Percentiles rank a stretch among this genome's conserved stretches.
Conservation (phyloP, 495 filamentous ascomycete genomes). For the Talaromyces ruber region DNA sequence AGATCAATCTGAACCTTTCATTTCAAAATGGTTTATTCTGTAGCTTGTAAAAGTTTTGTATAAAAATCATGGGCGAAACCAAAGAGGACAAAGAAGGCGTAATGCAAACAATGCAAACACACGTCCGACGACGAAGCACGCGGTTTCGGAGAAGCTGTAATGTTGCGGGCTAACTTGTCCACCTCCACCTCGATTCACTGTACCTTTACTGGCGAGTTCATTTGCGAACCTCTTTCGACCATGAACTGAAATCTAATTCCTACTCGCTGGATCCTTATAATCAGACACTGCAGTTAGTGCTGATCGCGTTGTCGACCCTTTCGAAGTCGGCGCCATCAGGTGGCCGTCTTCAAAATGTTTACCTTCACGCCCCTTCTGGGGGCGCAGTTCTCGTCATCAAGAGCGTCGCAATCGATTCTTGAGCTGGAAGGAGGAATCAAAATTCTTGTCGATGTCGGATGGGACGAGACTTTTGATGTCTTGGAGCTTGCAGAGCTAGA, state of each 20-base stretch:
- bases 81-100: not conserved
- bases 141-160: not conserved
- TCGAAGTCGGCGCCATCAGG: constrained; percentile 3
- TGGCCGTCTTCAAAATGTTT: constrained; percentile 57
- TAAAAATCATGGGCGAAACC: too few relatives aligned
- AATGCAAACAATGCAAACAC: constrained; percentile 10
- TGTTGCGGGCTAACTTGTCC: not conserved
- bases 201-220: not conserved
- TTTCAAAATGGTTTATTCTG: too few relatives aligned
- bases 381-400: constrained; percentile 69
- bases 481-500: constrained; percentile 77
- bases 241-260: not conserved
- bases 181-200: not conserved
- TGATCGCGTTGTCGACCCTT: not conserved
- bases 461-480: constrained; percentile 84
- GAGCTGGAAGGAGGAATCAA: constrained; percentile 97
- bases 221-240: not conserved
- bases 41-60: too few relatives aligned
- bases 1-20: too few relatives aligned
- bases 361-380: constrained; percentile 89
- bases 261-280: not conserved
- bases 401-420: constrained; percentile 86
- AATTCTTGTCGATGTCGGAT: constrained; percentile 88
- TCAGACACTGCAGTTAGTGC: not conserved
- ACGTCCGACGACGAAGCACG: not conserved